Evolutionary conservation across 2,329 filamentous ascomycete species (phyloP).

Genomic region (Colletotrichum caudatum): DNA sequence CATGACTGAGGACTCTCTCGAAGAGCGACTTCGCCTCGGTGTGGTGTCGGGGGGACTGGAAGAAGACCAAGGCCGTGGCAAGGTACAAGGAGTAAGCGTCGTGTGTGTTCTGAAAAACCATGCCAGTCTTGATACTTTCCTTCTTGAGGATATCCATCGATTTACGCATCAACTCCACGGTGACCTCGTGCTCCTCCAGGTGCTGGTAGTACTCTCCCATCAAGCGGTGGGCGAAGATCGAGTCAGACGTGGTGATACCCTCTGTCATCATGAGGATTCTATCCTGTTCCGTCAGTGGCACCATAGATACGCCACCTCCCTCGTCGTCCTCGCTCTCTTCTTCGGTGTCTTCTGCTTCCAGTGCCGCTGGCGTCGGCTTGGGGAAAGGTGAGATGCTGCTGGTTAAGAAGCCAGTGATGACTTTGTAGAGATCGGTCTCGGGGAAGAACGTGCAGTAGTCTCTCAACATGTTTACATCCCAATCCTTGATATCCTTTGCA

Average conservation of each 20-base stretch:
- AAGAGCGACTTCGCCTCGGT: conserved; percentile 89
- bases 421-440: conserved; percentile 82
- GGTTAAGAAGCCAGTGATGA: conserved; percentile 84
- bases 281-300: conserved; percentile 79
- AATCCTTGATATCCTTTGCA: conserved; percentile 76
- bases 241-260: conserved; percentile 75
- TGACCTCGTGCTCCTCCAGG: conserved; percentile 86
- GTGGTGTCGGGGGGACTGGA: conserved; percentile 91
- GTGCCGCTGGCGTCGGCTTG: conserved; percentile 46
- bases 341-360: conserved; percentile 51
- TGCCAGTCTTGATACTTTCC: conserved; percentile 75
- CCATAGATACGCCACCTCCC: conserved; percentile 65
- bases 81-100: conserved; percentile 83
- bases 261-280: conserved; percentile 84
- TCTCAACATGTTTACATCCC: conserved; percentile 81
- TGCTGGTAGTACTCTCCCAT: conserved; percentile 86
- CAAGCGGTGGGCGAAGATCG: conserved; percentile 84
- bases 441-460: conserved; percentile 89
- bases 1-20: conserved; percentile 80
- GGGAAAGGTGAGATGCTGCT: conserved; percentile 89
- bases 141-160: conserved; percentile 71
- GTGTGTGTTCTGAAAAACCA: conserved; percentile 75
- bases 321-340: conserved; percentile 71
- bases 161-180: conserved; percentile 82
- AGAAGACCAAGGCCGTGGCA: conserved; percentile 88